Conservation (phyloP, 2,329 filamentous ascomycete species). For the Phialemonium atrogriseum region DNA sequence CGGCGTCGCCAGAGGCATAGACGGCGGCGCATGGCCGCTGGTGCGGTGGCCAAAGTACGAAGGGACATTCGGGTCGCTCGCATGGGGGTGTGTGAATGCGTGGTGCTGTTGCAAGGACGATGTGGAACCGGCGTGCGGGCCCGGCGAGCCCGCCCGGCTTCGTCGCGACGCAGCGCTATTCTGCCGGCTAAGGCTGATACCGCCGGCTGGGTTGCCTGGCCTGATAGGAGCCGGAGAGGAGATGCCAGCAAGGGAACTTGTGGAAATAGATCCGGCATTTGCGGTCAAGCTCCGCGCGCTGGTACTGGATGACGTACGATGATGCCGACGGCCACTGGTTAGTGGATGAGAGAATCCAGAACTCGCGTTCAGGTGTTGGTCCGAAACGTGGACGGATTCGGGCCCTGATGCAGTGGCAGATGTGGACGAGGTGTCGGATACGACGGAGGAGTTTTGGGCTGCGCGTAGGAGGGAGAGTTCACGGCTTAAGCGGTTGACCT, state of each 20-base stretch:
- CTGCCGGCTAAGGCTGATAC: conserved; percentile 40
- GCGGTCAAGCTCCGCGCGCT: conserved; percentile 44
- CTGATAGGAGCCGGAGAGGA: conserved; percentile 35
- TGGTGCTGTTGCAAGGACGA: conserved; percentile 2
- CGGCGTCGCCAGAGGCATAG: too few species aligned
- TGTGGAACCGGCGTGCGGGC: conserved; percentile 23
- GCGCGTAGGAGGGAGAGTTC: conserved; percentile 78
- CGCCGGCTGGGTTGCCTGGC: conserved; percentile 17
- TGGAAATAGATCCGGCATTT: conserved; percentile 29
- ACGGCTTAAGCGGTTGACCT: conserved; percentile 89
- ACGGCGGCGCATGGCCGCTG: too few species aligned
- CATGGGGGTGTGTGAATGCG: conserved; percentile 35
- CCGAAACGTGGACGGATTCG: conserved; percentile 37
- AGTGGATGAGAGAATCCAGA: conserved; percentile 50
- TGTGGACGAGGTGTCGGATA: conserved; percentile 56
- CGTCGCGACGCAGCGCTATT: conserved; percentile 46
- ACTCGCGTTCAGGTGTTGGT: conserved; percentile 43
- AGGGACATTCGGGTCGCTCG: conserved; percentile 24
- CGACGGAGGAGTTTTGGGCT: conserved; percentile 57
- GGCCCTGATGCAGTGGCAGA: conserved; percentile 44
- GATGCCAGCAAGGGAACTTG: conserved; percentile 33
- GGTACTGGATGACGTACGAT: conserved; percentile 50
- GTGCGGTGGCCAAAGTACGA: conserved; percentile 24
- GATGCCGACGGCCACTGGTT: conserved; percentile 40
- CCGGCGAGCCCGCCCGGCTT: conserved; percentile 42